Evolutionary conservation across 768 basidiomycete genomes (phyloP).

Genomic region (Chalciporus pseudorubinellus): DNA sequence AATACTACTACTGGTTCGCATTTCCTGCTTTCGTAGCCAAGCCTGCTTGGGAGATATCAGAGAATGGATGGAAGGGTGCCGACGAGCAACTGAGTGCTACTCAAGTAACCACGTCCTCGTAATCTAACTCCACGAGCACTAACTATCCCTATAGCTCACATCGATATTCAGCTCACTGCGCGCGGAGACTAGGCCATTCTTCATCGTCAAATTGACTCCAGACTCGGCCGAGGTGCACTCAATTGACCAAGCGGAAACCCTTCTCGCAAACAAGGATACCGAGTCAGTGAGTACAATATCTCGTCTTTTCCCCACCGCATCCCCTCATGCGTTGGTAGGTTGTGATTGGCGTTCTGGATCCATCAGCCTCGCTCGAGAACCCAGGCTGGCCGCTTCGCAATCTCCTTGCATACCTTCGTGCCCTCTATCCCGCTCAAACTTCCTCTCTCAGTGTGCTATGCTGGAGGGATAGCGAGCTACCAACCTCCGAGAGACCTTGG

Average conservation of each 20-base stretch:
- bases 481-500: conserved; percentile 43
- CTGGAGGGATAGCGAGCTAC: conserved; percentile 67
- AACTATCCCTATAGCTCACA: conserved; percentile 40
- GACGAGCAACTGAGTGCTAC: conserved; percentile 41
- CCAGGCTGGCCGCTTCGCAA: conserved; percentile 96
- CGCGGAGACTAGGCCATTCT: conserved; percentile 49
- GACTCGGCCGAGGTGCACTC: conserved; percentile 43
- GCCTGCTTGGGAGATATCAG: conserved; percentile 84
- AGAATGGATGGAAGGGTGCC: conserved; percentile 56
- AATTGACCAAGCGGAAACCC: conserved; percentile 55
- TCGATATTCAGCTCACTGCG: conserved; percentile 52
- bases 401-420: conserved; percentile 76
- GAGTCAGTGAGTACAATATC: conserved; percentile 39
- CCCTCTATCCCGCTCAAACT: conserved; percentile 50
- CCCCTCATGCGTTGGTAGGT: conserved; percentile 34
- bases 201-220: conserved; percentile 51
- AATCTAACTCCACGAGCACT: neutral
- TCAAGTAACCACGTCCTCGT: conserved; percentile 34
- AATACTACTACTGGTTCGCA: conserved; percentile 97
- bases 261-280: conserved; percentile 50
- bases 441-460: conserved; percentile 62
- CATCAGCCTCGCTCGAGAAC: conserved; percentile 69
- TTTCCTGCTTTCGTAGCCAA: conserved; percentile 91
- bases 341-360: conserved; percentile 75
- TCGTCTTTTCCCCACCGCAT: neutral